These are phyloP conservation scores for Nakaseomyces bracarensis DNA, from an alignment of 1,139 yeast species.

Conservation along the genomic window DNA sequence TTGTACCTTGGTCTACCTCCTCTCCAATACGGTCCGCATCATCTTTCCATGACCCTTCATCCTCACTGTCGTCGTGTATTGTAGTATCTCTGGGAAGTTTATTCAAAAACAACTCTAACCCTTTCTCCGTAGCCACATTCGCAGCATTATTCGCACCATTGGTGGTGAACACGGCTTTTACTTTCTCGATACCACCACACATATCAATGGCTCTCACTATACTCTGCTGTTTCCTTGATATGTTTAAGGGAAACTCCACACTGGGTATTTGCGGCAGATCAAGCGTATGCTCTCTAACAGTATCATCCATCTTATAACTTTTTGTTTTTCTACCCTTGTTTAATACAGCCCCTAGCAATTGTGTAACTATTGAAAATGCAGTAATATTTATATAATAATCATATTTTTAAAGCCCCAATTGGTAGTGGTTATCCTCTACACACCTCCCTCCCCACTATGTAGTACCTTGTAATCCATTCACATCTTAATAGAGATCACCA, in stretches of 20 bases:
- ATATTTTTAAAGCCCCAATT: too few relatives aligned
- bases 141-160: too few relatives aligned
- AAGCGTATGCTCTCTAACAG: slow-evolving; percentile 38
- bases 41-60: neutral
- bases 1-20: slow-evolving; percentile 10
- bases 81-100: neutral
- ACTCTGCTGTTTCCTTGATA: slow-evolving; percentile 39
- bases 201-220: slow-evolving; percentile 54
- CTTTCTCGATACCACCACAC: slow-evolving; percentile 63
- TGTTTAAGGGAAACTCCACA: slow-evolving; percentile 73
- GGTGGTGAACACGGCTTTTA: slow-evolving; percentile 32
- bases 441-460: too few relatives aligned
- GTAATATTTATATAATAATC: too few relatives aligned
- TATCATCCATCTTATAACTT: too few relatives aligned
- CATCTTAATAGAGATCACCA: too few relatives aligned
- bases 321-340: too few relatives aligned
- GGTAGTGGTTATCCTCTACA: too few relatives aligned
- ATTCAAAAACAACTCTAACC: slow-evolving; percentile 44
- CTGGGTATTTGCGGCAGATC: slow-evolving; percentile 71
- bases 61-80: too few relatives aligned
- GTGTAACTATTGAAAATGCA: too few relatives aligned
- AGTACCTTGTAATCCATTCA: too few relatives aligned
- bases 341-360: too few relatives aligned
- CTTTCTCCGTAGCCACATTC: slow-evolving; percentile 50
- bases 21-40: neutral